phyloP scores from a whole-genome alignment of 2,329 filamentous ascomycete genomes.

The Penicillium janthinellum region DNA sequence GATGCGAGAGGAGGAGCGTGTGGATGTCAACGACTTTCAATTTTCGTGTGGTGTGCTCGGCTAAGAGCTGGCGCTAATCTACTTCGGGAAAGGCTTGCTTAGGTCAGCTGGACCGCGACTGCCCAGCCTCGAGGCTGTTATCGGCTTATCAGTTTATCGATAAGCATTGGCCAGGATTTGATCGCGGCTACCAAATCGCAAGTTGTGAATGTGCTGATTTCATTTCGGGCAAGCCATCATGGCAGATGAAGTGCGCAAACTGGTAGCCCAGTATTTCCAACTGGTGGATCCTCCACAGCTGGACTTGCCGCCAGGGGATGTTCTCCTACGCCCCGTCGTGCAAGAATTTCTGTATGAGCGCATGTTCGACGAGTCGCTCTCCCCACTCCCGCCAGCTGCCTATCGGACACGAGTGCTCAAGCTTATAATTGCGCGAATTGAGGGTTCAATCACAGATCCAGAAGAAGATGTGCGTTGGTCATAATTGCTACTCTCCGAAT shows the following conservation, averaged over 20 bases:
- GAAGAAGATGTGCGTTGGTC: constrained; percentile 74
- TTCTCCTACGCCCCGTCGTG: constrained; percentile 61
- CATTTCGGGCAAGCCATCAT: constrained; percentile 6
- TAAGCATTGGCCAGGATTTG: background rate
- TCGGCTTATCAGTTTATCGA: constrained; percentile 6
- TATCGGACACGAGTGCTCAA: constrained; percentile 77
- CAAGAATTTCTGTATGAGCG: constrained; percentile 68
- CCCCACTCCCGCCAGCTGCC: constrained; percentile 63
- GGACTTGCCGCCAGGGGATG: constrained; percentile 61
- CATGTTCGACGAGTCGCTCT: constrained; percentile 64
- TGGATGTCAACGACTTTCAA: constrained; percentile 40
- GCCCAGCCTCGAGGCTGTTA: constrained; percentile 5
- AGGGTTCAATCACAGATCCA: constrained; percentile 75
- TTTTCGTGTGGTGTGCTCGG: constrained; percentile 47
- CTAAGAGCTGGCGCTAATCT: constrained; percentile 41
- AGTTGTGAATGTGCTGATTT: background rate
- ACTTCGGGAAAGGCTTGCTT: constrained; percentile 12
- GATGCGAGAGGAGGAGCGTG: constrained; percentile 26
- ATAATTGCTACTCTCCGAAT: background rate
- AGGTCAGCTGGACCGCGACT: constrained; percentile 14
- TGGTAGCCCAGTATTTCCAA: constrained; percentile 75
- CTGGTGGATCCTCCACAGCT: constrained; percentile 64
- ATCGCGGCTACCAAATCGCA: background rate
- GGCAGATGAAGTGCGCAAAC: constrained; percentile 36
- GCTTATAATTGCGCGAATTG: constrained; percentile 68